phyloP scores from a whole-genome alignment of 805 yeast genomes.

The Yarrowia sp. region DNA sequence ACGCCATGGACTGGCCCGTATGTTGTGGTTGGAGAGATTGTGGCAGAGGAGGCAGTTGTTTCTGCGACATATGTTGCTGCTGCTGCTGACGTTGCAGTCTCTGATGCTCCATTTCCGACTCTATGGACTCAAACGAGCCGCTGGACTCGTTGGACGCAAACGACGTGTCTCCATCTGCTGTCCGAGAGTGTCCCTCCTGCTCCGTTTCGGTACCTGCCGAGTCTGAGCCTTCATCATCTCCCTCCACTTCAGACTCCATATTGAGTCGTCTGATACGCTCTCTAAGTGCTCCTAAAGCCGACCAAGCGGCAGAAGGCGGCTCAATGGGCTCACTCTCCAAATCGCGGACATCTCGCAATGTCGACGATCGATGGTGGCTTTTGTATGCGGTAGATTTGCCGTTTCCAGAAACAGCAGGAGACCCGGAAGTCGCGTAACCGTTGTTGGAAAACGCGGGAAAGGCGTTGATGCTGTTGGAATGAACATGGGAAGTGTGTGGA shows the following conservation, averaged over 20 bases:
- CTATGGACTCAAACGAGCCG: background rate
- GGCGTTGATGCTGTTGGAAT: background rate
- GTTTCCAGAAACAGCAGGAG: background rate
- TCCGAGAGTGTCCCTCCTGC: background rate
- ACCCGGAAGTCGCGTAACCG: background rate
- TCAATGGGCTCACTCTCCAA: background rate
- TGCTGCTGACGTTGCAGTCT: background rate
- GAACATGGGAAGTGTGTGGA: constrained; percentile 3
- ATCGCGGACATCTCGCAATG: background rate
- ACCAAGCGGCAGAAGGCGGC: background rate
- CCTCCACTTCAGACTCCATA: constrained; percentile 16
- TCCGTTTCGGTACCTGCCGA: constrained; percentile 4
- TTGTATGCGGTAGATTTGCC: background rate
- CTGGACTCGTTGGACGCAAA: constrained; percentile 4
- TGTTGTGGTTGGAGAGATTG: background rate
- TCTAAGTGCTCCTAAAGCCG: constrained; percentile 6
- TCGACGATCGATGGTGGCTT: background rate
- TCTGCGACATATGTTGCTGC: too few species aligned
- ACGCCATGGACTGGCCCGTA: background rate
- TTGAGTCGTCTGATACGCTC: constrained; percentile 9
- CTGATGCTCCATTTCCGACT: constrained; percentile 14
- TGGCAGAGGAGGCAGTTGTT: background rate
- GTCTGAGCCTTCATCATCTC: background rate
- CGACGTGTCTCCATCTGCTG: background rate
- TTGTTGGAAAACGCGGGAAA: background rate